A percentile compares a stretch with the other conserved stretches of the same genome.
These are phyloP conservation scores for Epichloe elymi DNA, from an alignment of 2,329 filamentous ascomycete species.

Conservation along the genomic window DNA sequence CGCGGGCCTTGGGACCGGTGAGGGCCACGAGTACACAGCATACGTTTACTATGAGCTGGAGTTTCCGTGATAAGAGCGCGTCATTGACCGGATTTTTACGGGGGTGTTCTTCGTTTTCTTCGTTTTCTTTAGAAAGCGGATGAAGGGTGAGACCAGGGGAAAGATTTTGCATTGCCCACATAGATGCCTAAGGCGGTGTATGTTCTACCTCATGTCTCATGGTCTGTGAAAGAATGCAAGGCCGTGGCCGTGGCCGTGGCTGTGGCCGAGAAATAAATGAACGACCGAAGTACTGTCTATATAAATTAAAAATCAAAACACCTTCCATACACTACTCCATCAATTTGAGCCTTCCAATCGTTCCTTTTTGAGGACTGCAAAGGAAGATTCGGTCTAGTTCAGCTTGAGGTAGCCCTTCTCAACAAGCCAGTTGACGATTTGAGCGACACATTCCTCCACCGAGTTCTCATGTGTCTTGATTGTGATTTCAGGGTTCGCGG, in stretches of 20 bases:
- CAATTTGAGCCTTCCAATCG: background rate
- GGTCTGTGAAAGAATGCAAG: constrained; percentile 6
- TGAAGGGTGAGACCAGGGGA: background rate
- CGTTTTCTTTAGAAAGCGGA: background rate
- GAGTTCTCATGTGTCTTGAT: constrained; percentile 71
- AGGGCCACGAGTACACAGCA: constrained; percentile 77
- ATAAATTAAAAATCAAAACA: background rate
- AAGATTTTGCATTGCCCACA: background rate
- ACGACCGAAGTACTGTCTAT: background rate
- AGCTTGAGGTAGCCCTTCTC: constrained; percentile 40
- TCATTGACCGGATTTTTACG: background rate
- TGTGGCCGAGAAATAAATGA: background rate
- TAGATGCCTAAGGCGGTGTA: constrained; percentile 14
- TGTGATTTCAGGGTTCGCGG: constrained; percentile 71
- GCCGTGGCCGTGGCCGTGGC: background rate
- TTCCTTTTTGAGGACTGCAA: background rate
- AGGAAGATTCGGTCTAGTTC: constrained; percentile 4
- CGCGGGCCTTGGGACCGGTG: constrained; percentile 51
- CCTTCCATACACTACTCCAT: background rate
- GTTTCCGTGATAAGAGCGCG: constrained; percentile 33
- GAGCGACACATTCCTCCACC: constrained; percentile 76
- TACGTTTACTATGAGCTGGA: constrained; percentile 97
- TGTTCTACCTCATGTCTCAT: constrained; percentile 16
- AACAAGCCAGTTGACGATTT: constrained; percentile 71
- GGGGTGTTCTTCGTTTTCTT: background rate